phyloP scores from a whole-genome alignment of 2,329 filamentous ascomycete genomes.

The Clarireedia sp. region DNA sequence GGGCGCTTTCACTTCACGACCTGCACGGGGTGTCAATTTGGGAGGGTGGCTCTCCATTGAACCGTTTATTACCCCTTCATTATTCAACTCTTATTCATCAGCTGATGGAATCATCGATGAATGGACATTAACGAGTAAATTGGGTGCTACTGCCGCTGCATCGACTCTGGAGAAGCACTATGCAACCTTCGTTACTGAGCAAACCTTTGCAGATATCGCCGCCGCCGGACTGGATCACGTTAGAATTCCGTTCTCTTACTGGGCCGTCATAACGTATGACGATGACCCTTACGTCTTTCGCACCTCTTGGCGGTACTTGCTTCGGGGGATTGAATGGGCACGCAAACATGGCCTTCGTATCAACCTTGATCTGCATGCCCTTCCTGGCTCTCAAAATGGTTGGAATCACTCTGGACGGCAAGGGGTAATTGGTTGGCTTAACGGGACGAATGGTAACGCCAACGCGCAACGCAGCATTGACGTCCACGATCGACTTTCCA shows the following conservation, averaged over 20 bases:
- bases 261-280: constrained; percentile 80
- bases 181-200: constrained; percentile 75
- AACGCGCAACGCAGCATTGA: constrained; percentile 80
- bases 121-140: constrained; percentile 65
- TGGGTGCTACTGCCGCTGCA: constrained; percentile 58
- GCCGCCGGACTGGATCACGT: constrained; percentile 90
- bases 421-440: constrained; percentile 78
- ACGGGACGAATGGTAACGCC: constrained; percentile 71
- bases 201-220: constrained; percentile 76
- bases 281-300: constrained; percentile 81
- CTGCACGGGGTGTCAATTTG: constrained; percentile 83
- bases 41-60: constrained; percentile 93
- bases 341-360: constrained; percentile 86
- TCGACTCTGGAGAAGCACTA: constrained; percentile 83
- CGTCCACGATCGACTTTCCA: constrained; percentile 75
- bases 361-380: constrained; percentile 86
- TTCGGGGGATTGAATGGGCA: constrained; percentile 88
- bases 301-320: constrained; percentile 85
- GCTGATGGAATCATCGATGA: constrained; percentile 68
- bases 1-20: constrained; percentile 66
- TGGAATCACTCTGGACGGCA: constrained; percentile 93
- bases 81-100: constrained; percentile 60
- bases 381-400: constrained; percentile 90
- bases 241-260: constrained; percentile 93
- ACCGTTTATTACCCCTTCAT: constrained; percentile 89